These are phyloP conservation scores for Phoenix roebelenii DNA, from an alignment of 176 grass and related monocot genomes.

Conservation along the genomic window DNA sequence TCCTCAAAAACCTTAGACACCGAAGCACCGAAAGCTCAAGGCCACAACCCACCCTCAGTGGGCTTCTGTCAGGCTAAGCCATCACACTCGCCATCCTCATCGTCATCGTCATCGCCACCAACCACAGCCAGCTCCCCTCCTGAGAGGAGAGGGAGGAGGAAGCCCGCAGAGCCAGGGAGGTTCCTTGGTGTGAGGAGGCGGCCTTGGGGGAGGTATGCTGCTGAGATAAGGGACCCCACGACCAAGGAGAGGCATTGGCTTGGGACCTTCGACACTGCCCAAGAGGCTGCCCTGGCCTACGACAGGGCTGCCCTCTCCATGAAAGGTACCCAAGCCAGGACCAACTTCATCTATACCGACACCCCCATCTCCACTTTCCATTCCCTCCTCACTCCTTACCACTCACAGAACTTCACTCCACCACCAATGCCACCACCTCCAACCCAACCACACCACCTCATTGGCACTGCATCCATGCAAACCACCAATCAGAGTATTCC, in stretches of 20 bases:
- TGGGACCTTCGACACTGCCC: constrained; percentile 95
- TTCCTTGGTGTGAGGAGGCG: constrained; percentile 85
- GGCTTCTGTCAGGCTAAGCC: constrained; percentile 46
- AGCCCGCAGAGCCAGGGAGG: constrained; percentile 64
- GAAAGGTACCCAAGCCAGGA: constrained; percentile 94
- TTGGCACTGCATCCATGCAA: neutral
- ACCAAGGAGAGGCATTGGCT: constrained; percentile 98
- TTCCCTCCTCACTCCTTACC: constrained; percentile 64
- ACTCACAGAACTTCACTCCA: constrained; percentile 24
- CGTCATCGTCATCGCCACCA: constrained; percentile 33
- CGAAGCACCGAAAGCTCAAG: constrained; percentile 15
- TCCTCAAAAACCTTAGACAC: constrained; percentile 19
- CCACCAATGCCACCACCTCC: constrained; percentile 18
- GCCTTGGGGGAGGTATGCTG: constrained; percentile 91
- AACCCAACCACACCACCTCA: constrained; percentile 25
- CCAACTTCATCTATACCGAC: constrained; percentile 85
- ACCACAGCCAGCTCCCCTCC: neutral
- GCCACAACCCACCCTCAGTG: constrained; percentile 26
- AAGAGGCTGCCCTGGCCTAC: constrained; percentile 95
- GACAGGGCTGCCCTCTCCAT: constrained; percentile 93
- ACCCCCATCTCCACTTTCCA: constrained; percentile 54
- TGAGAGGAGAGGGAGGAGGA: constrained; percentile 43
- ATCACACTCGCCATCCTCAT: constrained; percentile 8
- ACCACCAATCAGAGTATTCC: neutral
- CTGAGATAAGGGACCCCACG: constrained; percentile 92